phyloP scores from a whole-genome alignment of 257 asterid species.

The Solanum appendiculatum region DNA sequence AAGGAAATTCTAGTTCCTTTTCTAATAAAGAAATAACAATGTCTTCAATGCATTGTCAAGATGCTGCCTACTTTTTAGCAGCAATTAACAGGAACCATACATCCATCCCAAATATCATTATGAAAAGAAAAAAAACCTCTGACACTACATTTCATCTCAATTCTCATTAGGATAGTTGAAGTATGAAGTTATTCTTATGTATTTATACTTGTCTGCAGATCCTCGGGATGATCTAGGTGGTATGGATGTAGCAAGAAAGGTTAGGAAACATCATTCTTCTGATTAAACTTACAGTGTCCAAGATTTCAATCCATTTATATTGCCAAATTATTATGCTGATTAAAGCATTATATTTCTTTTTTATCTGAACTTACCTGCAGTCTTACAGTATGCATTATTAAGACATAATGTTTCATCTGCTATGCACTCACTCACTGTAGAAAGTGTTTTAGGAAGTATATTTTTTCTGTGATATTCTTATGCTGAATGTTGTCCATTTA shows the following conservation, averaged over 20 bases:
- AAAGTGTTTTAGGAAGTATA: background rate
- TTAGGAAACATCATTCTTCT: slow-evolving; percentile 10
- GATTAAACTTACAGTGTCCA: background rate
- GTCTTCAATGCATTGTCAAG: background rate
- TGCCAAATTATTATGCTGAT: background rate
- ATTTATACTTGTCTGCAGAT: slow-evolving; percentile 39
- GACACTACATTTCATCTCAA: background rate
- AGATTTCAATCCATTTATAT: background rate
- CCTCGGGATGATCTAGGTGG: slow-evolving; percentile 98
- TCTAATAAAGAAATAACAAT: background rate
- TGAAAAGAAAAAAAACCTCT: background rate
- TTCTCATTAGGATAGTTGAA: background rate
- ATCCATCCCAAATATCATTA: background rate
- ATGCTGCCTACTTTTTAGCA: background rate
- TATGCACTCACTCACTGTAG: background rate
- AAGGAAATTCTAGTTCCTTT: background rate
- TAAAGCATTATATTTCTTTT: background rate
- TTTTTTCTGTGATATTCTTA: background rate
- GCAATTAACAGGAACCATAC: background rate
- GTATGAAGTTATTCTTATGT: slow-evolving; percentile 9
- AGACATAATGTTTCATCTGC: background rate
- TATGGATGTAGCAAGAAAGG: slow-evolving; percentile 99
- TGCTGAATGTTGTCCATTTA: background rate
- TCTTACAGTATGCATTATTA: background rate
- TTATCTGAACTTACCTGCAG: background rate